A percentile compares a stretch with the other conserved stretches of the same genome.
phyloP scores from a whole-genome alignment of 2,329 filamentous ascomycete genomes.

The Aspergillus puulaauensis region DNA sequence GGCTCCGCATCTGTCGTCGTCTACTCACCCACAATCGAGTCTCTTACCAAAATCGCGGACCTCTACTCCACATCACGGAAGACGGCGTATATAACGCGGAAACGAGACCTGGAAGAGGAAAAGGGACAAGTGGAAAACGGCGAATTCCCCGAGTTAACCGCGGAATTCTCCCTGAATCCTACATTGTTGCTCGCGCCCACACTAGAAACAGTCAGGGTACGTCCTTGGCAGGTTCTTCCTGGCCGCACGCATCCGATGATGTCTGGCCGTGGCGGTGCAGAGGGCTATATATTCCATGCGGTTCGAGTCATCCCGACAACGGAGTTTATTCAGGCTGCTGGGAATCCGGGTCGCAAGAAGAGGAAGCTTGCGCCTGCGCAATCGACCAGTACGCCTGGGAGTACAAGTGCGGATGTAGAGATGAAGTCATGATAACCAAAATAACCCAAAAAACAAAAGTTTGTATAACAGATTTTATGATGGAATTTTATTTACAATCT shows the following conservation, averaged over 20 bases:
- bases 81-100: conserved; percentile 62
- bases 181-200: conserved; percentile 75
- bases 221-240: conserved; percentile 87
- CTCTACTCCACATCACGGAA: conserved; percentile 78
- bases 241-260: conserved; percentile 91
- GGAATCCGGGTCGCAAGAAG: conserved; percentile 65
- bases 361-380: conserved; percentile 55
- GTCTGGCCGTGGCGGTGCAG: conserved; percentile 81
- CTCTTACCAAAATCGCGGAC: conserved; percentile 74
- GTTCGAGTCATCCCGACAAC: conserved; percentile 77
- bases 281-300: conserved; percentile 86
- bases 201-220: conserved; percentile 76
- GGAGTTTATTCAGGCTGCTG: conserved; percentile 78
- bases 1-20: conserved; percentile 84
- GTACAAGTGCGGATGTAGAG: conserved; percentile 26
- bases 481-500: not conserved
- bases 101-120: conserved; percentile 29
- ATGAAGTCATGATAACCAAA: conserved; percentile 25
- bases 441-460: not conserved
- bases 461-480: not conserved
- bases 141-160: conserved; percentile 32
- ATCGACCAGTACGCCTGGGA: conserved; percentile 20
- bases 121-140: conserved; percentile 2
- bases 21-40: conserved; percentile 79
- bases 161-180: conserved; percentile 85